Percentiles rank a stretch among this genome's conserved stretches.
phyloP scores from a whole-genome alignment of 2,329 filamentous ascomycete genomes.

The Claviceps lovelessii region DNA sequence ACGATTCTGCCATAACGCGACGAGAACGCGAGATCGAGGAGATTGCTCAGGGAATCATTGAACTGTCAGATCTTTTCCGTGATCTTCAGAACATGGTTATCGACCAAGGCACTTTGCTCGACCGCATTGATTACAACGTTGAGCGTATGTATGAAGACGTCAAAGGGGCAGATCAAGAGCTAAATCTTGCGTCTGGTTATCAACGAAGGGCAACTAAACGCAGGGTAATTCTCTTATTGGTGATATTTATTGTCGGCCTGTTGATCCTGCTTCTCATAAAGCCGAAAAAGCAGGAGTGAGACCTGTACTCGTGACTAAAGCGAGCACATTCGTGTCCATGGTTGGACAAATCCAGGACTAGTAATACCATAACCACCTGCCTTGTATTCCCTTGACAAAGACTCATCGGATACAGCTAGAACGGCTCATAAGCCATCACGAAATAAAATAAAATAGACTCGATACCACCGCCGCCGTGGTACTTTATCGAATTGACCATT shows the following conservation, averaged over 20 bases:
- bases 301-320: not conserved
- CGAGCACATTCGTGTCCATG: not conserved
- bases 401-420: not conserved
- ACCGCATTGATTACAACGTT: conserved; percentile 95
- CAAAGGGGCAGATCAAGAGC: conserved; percentile 81
- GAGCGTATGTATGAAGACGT: conserved; percentile 90
- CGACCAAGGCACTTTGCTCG: conserved; percentile 78
- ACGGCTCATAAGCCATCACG: too few species aligned
- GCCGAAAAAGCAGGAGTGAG: conserved; percentile 41
- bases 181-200: conserved; percentile 77
- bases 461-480: too few species aligned
- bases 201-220: conserved; percentile 79
- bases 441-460: too few species aligned
- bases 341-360: not conserved
- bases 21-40: conserved; percentile 95
- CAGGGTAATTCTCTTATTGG: conserved; percentile 79
- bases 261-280: conserved; percentile 76
- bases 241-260: conserved; percentile 71
- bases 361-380: not conserved
- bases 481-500: not conserved
- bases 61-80: conserved; percentile 89
- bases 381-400: not conserved
- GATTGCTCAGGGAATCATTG: conserved; percentile 95
- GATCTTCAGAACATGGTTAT: conserved; percentile 94
- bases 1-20: conserved; percentile 75